These are phyloP conservation scores for Rhizophagus prolifer DNA, from an alignment of 192 early-diverging fungal species.

Conservation along the genomic window DNA sequence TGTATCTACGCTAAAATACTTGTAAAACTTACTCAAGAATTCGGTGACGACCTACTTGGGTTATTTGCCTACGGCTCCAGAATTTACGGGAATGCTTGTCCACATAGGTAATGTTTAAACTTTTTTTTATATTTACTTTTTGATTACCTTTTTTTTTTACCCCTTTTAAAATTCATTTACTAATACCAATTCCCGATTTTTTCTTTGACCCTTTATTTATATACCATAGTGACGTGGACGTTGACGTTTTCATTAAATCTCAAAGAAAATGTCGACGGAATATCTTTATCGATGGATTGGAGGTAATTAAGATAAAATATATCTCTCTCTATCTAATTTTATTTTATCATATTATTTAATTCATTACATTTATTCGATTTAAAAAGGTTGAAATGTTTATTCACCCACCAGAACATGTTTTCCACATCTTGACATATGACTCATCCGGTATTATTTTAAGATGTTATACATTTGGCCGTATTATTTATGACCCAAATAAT, in stretches of 20 bases:
- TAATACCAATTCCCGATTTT: too few species aligned
- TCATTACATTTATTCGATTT: background rate
- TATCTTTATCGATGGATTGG: conserved; percentile 21
- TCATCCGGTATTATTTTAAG: conserved; percentile 1
- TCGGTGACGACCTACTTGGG: conserved; percentile 19
- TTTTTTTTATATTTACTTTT: background rate
- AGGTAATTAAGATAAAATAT: conserved; percentile 1
- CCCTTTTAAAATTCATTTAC: too few species aligned
- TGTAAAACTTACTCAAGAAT: conserved; percentile 20
- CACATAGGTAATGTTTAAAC: conserved; percentile 5
- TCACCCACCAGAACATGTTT: conserved; percentile 9
- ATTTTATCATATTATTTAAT: background rate
- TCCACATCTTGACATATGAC: background rate
- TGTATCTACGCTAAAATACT: conserved; percentile 19
- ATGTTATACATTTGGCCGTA: conserved; percentile 15
- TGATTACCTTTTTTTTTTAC: background rate
- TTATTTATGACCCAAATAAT: conserved; percentile 24
- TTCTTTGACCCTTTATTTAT: background rate
- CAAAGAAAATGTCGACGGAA: conserved; percentile 20
- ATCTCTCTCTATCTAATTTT: background rate
- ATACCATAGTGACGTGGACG: conserved; percentile 1
- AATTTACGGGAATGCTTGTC: conserved; percentile 26
- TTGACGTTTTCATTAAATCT: conserved; percentile 22
- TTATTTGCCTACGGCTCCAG: conserved; percentile 26
- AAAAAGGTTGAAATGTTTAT: conserved; percentile 28